Evolutionary conservation across 2,329 filamentous ascomycete genomes (phyloP).

Genomic region (Tolypocladium ophioglossoides): DNA sequence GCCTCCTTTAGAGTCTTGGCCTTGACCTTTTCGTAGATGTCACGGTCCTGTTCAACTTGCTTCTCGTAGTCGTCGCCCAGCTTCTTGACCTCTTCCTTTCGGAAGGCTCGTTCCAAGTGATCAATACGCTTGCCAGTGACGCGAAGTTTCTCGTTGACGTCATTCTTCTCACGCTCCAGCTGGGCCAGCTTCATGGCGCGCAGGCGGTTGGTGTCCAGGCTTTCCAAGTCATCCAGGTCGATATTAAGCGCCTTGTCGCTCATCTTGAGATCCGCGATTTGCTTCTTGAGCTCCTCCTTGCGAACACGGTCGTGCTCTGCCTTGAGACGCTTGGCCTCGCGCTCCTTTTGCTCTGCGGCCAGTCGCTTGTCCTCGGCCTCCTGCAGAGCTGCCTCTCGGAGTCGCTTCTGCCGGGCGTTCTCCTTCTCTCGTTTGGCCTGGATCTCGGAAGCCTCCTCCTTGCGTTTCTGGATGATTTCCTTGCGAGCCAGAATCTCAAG

Average conservation of each 20-base stretch:
- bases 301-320: slow-evolving; percentile 83
- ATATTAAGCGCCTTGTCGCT: slow-evolving; percentile 67
- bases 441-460: slow-evolving; percentile 85
- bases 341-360: slow-evolving; percentile 84
- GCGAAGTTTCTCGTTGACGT: slow-evolving; percentile 81
- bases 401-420: slow-evolving; percentile 76
- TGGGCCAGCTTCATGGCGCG: slow-evolving; percentile 92
- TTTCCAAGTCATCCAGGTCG: slow-evolving; percentile 71
- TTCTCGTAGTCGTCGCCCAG: slow-evolving; percentile 72
- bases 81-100: slow-evolving; percentile 92
- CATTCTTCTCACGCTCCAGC: slow-evolving; percentile 96
- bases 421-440: slow-evolving; percentile 86
- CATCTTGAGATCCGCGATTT: slow-evolving; percentile 83
- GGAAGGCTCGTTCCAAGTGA: slow-evolving; percentile 92
- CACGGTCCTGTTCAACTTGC: slow-evolving; percentile 69
- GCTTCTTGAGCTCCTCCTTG: slow-evolving; percentile 88
- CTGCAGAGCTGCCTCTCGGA: slow-evolving; percentile 77
- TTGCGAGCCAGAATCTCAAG: slow-evolving; percentile 75
- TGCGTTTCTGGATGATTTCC: slow-evolving; percentile 89
- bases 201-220: slow-evolving; percentile 79
- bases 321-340: slow-evolving; percentile 75
- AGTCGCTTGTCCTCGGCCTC: slow-evolving; percentile 85
- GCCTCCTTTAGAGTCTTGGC: slow-evolving; percentile 68
- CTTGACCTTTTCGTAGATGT: slow-evolving; percentile 71
- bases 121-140: slow-evolving; percentile 93